A percentile compares a stretch with the other conserved stretches of the same genome.
Evolutionary conservation across 805 yeast genomes (phyloP).

Genomic region (Saccharomycopsis babjevae): DNA sequence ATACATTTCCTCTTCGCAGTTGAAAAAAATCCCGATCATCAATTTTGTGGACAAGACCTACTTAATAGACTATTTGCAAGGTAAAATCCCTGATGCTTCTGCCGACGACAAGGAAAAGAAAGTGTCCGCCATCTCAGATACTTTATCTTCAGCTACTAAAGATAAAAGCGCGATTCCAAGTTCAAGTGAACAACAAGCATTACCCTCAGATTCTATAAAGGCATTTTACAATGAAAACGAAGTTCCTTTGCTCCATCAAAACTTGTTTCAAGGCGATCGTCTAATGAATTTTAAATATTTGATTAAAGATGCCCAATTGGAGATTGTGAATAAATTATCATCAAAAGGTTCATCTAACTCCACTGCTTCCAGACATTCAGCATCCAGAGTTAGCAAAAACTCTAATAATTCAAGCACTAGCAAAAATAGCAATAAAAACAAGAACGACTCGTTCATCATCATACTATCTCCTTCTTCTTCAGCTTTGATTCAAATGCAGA

Average conservation of each 20-base stretch:
- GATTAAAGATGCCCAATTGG: conserved; percentile 54
- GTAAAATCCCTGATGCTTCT: not conserved
- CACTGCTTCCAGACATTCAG: conserved; percentile 20
- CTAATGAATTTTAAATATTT: conserved; percentile 58
- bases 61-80: conserved; percentile 58
- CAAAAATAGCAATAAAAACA: not conserved
- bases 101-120: not conserved
- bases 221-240: conserved; percentile 27
- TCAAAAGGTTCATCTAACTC: conserved; percentile 10
- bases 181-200: not conserved
- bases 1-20: conserved; percentile 65
- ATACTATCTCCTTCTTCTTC: conserved; percentile 74
- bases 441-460: conserved; percentile 53
- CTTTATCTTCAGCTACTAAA: not conserved
- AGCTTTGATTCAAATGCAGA: conserved; percentile 52
- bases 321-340: conserved; percentile 44
- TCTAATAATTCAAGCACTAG: not conserved
- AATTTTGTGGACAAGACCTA: conserved; percentile 82
- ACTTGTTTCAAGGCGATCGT: conserved; percentile 56
- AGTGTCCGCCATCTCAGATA: not conserved
- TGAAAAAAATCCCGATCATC: conserved; percentile 53
- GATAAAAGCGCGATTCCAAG: conserved; percentile 16
- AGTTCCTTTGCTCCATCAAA: conserved; percentile 45
- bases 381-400: conserved; percentile 8
- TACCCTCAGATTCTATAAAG: not conserved